Base-by-base conservation (phyloP, 495 filamentous ascomycete genomes). In the Xylaria scruposa region DNA sequence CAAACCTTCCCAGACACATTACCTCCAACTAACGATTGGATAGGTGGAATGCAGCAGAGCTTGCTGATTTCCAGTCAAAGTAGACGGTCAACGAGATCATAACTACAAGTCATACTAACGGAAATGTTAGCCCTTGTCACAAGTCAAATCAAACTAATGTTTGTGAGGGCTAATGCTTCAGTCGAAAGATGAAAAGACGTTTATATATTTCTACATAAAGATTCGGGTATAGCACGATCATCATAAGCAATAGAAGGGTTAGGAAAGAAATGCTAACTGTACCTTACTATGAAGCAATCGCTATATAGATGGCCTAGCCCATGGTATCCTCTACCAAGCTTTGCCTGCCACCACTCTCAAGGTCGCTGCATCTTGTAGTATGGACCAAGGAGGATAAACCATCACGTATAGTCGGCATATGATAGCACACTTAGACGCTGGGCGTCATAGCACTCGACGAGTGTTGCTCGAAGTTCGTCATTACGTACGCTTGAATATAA, bases 141-240 rank as follows among this genome's bases (percentile, higher is more conserved):
- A 47, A 36, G 5, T 36, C 31, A 21, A 70, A 26, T 17, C 17
- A 21, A 8, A 6, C 21, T 44, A 44, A 13, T n/a, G 26, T 3
- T 33, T 19, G 46, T 40, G 68, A 58, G 67, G 51, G 65, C 67
- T 78, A 68, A 70, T 73, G 81, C 83, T 81, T 97, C 94, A 97
- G 94, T 85, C 87, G 93, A 96, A 95, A 96, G 93, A 95, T 96
- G 94, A 97, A 97, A 97, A 96, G 91, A 83, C 89, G 44, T 91
- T 85, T 89, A 88, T 86, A 85, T 81, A 83, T 86, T 89, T 92
- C 90, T 90, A 94, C 90, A 86, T 88, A 38, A 78, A 80, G 82
- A 89, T 92, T 97, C 92, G 90, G 93, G 59, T 64, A 73, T 70
- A 73, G 67, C 56, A 59, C 58, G 81, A 70, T 88, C 90, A 92